Base-by-base conservation (phyloP, 177 flowering plant genomes). In the Vitis hybrid region DNA sequence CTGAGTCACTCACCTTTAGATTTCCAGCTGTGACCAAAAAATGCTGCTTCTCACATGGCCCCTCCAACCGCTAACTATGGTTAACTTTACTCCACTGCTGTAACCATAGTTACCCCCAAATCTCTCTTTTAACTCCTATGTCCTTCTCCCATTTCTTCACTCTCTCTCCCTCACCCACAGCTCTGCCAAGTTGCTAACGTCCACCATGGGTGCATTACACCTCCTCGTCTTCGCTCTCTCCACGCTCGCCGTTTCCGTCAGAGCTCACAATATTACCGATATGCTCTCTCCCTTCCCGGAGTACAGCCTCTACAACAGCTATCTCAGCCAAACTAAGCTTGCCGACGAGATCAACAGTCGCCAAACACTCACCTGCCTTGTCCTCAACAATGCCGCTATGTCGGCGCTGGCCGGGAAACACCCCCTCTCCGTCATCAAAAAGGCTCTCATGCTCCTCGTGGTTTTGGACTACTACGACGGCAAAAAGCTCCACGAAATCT, bases 261-360 rank as follows among this genome's bases (percentile, higher is more conserved):
- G 67, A 11, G 87, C 88, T 56, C 90, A 84, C 90, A 91, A 95
- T 84, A 89, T 95, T 72, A 93, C 99, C 49, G 84, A 62, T 0
- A 88, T 95, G 1, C 93, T 95, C 52, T 55, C 78, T 1, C 75
- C 24, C n/a, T 69, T 67, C 76, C 88, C 98, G 0, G 89, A 91
- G 7, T 91, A 90, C 91, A 80, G 83, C 63, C 66, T 61, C 32
- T 88, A 65, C 90, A 93, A 84, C 87, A 65, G 63, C 76, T 85
- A 79, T 64, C 89, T 95, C 19, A 7, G 85, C 56, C 83, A 81
- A 57, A 95, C 98, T 2, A 90, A 81, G 66, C 88, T 95, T 65
- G 88, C 80, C 74, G 98, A 90, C 77, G 97, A 95, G 32, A 89
- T 95, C 92, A 93, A 93, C 89, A 79, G 79, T 70, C 94, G 97